Evolutionary conservation across 805 yeast genomes (phyloP), one percentile per base, ranked within the genome.

Genomic region (Schwanniomyces pseudopolymorphus): DNA sequence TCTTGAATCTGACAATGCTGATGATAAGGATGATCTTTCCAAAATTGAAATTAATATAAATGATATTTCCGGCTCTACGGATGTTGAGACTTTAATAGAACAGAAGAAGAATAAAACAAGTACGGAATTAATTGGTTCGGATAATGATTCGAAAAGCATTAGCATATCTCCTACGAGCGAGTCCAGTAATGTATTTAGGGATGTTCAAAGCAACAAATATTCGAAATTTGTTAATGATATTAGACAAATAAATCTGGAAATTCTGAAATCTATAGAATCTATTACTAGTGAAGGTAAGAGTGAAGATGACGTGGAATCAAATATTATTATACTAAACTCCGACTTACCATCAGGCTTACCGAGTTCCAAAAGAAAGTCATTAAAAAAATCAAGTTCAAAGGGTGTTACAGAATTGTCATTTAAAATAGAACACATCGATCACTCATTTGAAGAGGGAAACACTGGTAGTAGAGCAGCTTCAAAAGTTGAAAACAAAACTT

Each of bases 181-280:
- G 9, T 3, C 20, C 2, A 31, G 4, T 3, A 31, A 31, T 14
- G 2, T 14, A 10, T 9, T 11, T 26, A 26, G 4, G 4, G 35
- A 31, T 7, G 10, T 3, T 31, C 20, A 31, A 31, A 31, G 16
- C 16, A 31, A 7, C 3, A 10, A 7, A 6, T 45, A 46, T 43
- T 44, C 51, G 3, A 49, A 52, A 14, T 57, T 55, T 33, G 51
- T 60, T 14, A 42, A 50, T 14, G 63, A 57, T 24, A 56, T 60
- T 21, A 45, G 48, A 39, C 47, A 49, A 8, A 50, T 60, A 13
- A 50, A 55, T 22, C 41, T 47, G n/a, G 57, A 51, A 25, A 35
- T 55, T 10, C 54, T 41, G 51, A 46, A 40, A 26, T 45, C 44
- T 9, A 16, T 43, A n/a, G 45, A 43, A 27, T 14, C 16, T 2